Base-by-base conservation (phyloP, 1,284 basidiomycete species). In the Wallemia ichthyophaga region DNA sequence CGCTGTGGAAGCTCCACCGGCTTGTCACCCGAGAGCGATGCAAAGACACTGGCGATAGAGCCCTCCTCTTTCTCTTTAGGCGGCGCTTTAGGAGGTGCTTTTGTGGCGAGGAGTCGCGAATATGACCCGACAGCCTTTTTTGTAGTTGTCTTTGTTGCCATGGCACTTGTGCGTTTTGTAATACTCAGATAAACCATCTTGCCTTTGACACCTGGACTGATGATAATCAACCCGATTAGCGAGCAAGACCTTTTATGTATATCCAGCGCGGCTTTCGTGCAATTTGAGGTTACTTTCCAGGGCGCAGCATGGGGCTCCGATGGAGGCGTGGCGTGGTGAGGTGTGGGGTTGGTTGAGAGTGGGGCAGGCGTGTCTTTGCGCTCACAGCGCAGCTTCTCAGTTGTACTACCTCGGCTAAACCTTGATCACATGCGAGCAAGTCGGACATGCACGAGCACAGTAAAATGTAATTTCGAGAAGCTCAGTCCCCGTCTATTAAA, bases 41-140 rank as follows among this genome's bases (percentile, higher is more conserved):
- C 71, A 65, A 81, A 81, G 28, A 80, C 75, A 17, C 73, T 71
- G 1, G 75, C 74, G 59, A 82, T 79, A n/a, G 70, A 69, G 13
- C 73, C 73, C 60, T 73, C 71, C 24, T 56, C 55, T 23, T 55
- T 9, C 28, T 31, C 17, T 7, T 31, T 17, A 31, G 28, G 7
- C 7, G 17, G 28, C 17, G 7, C 37, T 19, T 48, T 48, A 5
- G 9, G 37, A 11, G 9, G 13, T 5, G n/a, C 37, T 21, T 21
- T 48, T 5, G 9, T 48, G 5, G 37, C 9, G 3, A 48, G 13
- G 13, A 13, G n/a, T 21, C 37, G 11, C 28, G 28, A 31, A 7
- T 7, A 7, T 7, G 28, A 31, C 17, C 7, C 28, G 28, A 31
- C 28, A 7, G 28, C n/a, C n/a, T n/a, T n/a, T n/a, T n/a, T n/a